Evolutionary conservation across 1,284 basidiomycete species (phyloP).

Genomic region (Trametes hirsuta): DNA sequence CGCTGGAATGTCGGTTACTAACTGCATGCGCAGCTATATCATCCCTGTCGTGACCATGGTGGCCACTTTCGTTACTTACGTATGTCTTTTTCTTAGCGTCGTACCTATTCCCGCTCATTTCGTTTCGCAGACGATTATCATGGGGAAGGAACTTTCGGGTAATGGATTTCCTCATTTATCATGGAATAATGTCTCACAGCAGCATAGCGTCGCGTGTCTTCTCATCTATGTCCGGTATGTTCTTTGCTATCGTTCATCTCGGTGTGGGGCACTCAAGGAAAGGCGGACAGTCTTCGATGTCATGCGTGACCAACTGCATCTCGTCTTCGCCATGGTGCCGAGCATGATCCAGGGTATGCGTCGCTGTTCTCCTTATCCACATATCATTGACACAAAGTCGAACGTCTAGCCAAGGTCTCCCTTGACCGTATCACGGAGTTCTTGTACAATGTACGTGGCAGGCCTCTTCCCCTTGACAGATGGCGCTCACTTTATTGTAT

Average conservation of each 20-base stretch:
- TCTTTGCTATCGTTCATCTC: neutral
- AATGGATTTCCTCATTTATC: neutral
- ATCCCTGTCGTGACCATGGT: conserved; percentile 73
- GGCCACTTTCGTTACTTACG: conserved; percentile 68
- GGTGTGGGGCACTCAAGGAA: neutral
- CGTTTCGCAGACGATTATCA: conserved; percentile 39
- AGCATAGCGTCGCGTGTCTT: conserved; percentile 42
- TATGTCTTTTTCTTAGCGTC: conserved; percentile 23
- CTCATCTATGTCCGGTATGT: conserved; percentile 44
- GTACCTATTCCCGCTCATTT: neutral
- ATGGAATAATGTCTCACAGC: neutral
- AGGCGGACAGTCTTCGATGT: conserved; percentile 18
- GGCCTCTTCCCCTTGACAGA: neutral
- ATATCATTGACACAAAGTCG: neutral
- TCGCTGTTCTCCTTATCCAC: neutral
- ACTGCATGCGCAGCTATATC: conserved; percentile 41
- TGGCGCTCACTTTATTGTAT: neutral
- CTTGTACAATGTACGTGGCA: conserved; percentile 41
- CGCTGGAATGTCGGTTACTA: conserved; percentile 21
- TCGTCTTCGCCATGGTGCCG: conserved; percentile 38
- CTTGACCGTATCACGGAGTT: conserved; percentile 54
- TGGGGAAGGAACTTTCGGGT: conserved; percentile 35
- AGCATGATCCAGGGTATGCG: conserved; percentile 38
- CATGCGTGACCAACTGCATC: conserved; percentile 31
- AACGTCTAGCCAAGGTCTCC: conserved; percentile 48